Evolutionary conservation across 225 moss, liverwort and hornwort species (phyloP).

Genomic region (Thuidium tamariscinum): DNA sequence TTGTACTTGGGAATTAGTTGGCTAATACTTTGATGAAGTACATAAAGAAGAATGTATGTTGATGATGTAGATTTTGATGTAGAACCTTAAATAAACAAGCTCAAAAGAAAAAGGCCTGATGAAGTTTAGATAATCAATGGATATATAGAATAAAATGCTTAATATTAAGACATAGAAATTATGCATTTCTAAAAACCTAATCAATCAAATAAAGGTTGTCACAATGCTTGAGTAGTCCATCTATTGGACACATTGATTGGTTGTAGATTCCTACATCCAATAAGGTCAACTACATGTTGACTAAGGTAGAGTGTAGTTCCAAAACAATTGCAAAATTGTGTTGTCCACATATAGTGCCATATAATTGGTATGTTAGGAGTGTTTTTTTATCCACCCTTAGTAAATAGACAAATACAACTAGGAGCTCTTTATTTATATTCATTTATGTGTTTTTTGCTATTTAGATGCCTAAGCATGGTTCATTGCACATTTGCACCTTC

Average conservation of each 20-base stretch:
- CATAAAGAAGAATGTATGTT: not conserved
- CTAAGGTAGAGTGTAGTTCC: not conserved
- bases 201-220: not conserved
- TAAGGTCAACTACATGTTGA: not conserved
- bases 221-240: accelerated
- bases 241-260: accelerated
- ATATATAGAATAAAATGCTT: not conserved
- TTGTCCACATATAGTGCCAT: accelerated
- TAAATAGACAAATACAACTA: too few relatives aligned
- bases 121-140: accelerated
- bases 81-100: not conserved
- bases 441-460: too few relatives aligned
- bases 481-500: too few relatives aligned
- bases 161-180: not conserved
- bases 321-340: not conserved
- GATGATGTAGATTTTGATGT: not conserved
- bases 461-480: too few relatives aligned
- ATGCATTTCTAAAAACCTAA: not conserved
- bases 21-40: too few relatives aligned
- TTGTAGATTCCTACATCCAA: not conserved
- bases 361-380: not conserved
- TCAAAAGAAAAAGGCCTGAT: not conserved
- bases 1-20: not conserved
- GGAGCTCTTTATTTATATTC: too few relatives aligned
- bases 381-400: too few relatives aligned